Conservation (phyloP, 202 grass and related monocot genomes). For the Panicum hallii region DNA sequence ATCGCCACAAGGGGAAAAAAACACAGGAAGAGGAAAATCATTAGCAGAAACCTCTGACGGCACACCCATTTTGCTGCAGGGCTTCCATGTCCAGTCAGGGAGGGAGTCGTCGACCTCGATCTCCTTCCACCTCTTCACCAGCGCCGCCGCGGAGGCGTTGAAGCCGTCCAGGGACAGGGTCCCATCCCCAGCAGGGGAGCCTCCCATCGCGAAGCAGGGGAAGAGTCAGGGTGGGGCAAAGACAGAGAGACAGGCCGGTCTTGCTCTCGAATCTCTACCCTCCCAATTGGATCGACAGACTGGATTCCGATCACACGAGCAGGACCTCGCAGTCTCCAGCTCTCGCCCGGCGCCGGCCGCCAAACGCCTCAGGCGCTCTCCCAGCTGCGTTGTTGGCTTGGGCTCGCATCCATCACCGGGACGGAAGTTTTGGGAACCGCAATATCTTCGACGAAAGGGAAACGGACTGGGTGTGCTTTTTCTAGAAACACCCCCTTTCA, state of each 20-base stretch:
- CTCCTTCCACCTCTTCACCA: slow-evolving; percentile 73
- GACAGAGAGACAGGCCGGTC: too few relatives aligned
- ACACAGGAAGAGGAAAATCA: background rate
- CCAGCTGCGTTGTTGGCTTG: too few relatives aligned
- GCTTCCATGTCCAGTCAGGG: slow-evolving; percentile 75
- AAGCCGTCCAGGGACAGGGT: slow-evolving; percentile 59
- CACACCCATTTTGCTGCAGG: slow-evolving; percentile 52
- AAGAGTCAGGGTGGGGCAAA: background rate
- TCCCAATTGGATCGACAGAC: background rate
- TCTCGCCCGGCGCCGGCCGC: background rate
- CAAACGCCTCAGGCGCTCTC: too few relatives aligned
- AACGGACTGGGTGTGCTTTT: too few relatives aligned
- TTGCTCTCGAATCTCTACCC: too few relatives aligned
- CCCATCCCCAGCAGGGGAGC: slow-evolving; percentile 46
- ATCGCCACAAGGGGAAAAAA: background rate
- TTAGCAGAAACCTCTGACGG: slow-evolving; percentile 55
- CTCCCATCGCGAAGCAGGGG: slow-evolving; percentile 47
- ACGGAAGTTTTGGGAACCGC: too few relatives aligned
- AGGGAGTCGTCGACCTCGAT: slow-evolving; percentile 52
- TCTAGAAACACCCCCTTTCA: too few relatives aligned
- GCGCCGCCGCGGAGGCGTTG: slow-evolving; percentile 50
- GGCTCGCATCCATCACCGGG: too few relatives aligned
- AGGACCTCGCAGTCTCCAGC: too few relatives aligned
- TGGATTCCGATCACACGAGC: background rate
- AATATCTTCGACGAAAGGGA: too few relatives aligned